Conservation (phyloP, 1,284 basidiomycete genomes). For the Fistulina hepatica region DNA sequence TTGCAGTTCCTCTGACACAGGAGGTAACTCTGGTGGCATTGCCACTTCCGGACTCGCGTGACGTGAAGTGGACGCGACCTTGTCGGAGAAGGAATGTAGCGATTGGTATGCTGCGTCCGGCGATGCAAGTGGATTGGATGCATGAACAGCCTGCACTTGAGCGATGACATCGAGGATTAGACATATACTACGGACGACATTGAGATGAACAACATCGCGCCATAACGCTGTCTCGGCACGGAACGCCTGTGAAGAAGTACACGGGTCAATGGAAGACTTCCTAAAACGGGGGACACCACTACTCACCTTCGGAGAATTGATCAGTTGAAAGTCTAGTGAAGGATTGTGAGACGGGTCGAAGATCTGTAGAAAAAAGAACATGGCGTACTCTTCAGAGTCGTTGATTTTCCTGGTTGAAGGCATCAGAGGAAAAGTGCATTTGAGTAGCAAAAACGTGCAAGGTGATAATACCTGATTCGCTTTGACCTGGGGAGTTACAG, state of each 20-base stretch:
- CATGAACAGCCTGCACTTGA: not conserved
- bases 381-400: conserved; percentile 29
- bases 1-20: conserved; percentile 26
- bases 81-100: conserved; percentile 6
- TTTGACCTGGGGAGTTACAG: conserved; percentile 49
- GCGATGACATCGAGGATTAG: not conserved
- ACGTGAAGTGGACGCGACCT: conserved; percentile 2
- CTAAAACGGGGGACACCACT: too few species aligned
- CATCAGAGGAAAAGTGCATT: too few species aligned
- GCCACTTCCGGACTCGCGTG: conserved; percentile 9
- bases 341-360: conserved; percentile 1
- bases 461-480: too few species aligned
- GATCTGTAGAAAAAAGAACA: conserved; percentile 7
- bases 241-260: too few species aligned
- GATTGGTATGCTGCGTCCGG: too few species aligned
- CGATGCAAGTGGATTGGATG: conserved; percentile 1
- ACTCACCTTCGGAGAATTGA: too few species aligned
- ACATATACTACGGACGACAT: not conserved
- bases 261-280: too few species aligned
- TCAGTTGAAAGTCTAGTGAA: not conserved
- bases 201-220: conserved; percentile 1
- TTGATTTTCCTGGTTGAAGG: not conserved
- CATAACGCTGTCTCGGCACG: not conserved
- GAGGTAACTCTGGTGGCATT: too few species aligned
- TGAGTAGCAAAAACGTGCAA: too few species aligned